Evolutionary conservation across 2,329 filamentous ascomycete genomes (phyloP).

Genomic region (Acrocalymma vagum): DNA sequence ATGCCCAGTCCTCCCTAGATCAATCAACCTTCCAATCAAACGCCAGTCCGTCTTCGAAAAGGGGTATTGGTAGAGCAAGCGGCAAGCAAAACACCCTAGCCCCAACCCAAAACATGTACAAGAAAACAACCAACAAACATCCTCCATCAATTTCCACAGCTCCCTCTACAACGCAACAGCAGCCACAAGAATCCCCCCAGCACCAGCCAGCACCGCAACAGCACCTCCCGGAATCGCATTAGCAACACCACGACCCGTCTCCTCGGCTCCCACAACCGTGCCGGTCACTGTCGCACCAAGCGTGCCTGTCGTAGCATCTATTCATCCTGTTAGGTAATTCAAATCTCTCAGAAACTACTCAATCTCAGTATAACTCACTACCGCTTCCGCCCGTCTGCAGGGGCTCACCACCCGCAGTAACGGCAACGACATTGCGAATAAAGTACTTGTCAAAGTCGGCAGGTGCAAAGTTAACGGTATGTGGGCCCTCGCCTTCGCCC

Average conservation of each 20-base stretch:
- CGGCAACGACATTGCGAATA: constrained; percentile 13
- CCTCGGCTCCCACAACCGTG: constrained; percentile 5
- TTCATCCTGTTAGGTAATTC: neutral
- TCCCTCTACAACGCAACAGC: constrained; percentile 13
- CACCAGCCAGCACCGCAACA: constrained; percentile 10
- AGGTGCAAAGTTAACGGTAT: constrained; percentile 14
- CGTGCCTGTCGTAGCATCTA: constrained; percentile 1
- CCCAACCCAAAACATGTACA: no score
- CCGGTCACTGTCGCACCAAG: constrained; percentile 2
- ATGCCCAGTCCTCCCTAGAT: no score
- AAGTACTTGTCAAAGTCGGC: constrained; percentile 13
- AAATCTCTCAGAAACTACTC: neutral
- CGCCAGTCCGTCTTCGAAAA: no score
- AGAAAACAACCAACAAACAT: no score
- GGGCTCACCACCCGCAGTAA: constrained; percentile 9
- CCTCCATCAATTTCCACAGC: no score
- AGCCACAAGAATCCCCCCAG: constrained; percentile 16
- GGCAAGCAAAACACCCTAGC: no score
- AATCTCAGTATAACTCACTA: no score
- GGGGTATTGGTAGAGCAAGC: no score
- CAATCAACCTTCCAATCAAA: no score
- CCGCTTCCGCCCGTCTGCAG: constrained; percentile 1
- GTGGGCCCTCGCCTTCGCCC: constrained; percentile 8
- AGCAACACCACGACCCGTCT: constrained; percentile 10
- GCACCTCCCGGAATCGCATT: constrained; percentile 13